A percentile compares a stretch with the other conserved stretches of the same genome.
Evolutionary conservation across 164 flowering plant genomes (phyloP).

Genomic region (Nymphaea colorata): DNA sequence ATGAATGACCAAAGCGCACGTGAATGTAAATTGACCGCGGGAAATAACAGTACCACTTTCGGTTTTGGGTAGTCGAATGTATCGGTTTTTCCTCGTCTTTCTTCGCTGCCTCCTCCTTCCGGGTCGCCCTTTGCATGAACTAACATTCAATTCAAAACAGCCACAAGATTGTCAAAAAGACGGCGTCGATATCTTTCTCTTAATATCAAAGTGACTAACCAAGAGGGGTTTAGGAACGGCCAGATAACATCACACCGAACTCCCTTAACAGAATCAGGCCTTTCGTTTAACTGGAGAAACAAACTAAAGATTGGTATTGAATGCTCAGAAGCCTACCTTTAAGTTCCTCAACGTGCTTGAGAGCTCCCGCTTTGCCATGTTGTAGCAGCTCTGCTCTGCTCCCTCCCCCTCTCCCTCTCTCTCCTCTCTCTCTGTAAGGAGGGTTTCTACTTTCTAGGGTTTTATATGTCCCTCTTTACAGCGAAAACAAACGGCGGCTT

Average conservation of each 20-base stretch:
- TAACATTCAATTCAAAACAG: constrained; percentile 6
- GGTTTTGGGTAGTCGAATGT: constrained; percentile 19
- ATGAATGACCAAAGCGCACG: too few species aligned
- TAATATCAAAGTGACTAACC: background rate
- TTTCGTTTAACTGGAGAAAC: background rate
- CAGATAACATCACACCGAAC: too few species aligned
- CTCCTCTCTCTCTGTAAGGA: background rate
- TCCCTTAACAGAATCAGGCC: background rate
- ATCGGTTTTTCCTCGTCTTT: constrained; percentile 32
- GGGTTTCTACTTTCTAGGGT: background rate
- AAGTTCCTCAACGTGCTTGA: constrained; percentile 62
- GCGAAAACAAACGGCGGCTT: background rate
- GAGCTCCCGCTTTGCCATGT: constrained; percentile 73
- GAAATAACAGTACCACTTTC: constrained; percentile 44
- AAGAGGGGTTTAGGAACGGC: too few species aligned
- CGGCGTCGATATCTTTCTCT: background rate
- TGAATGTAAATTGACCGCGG: too few species aligned
- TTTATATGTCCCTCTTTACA: background rate
- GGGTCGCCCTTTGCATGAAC: constrained; percentile 84
- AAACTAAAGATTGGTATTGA: background rate
- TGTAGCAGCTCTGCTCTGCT: background rate
- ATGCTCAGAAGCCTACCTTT: constrained; percentile 34
- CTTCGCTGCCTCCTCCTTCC: constrained; percentile 45
- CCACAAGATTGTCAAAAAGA: background rate
- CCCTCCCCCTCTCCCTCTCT: background rate